These are phyloP conservation scores for Gossypium herbaceum DNA, from an alignment of 345 rosid species.

Conservation along the genomic window DNA sequence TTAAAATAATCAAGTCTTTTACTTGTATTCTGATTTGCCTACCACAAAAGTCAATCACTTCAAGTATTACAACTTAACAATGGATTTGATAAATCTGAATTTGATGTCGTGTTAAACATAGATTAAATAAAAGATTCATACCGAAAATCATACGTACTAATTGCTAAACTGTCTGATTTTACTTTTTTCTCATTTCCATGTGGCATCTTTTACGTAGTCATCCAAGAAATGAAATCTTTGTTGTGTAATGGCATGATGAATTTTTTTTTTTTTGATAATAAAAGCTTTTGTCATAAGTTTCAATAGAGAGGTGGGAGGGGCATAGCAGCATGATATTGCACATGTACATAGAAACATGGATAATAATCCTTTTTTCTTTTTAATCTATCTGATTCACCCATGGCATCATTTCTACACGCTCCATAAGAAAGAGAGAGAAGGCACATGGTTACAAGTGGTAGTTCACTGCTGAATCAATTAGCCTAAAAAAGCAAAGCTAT, in stretches of 20 bases:
- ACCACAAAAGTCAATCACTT: too few species aligned
- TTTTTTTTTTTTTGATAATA: not conserved
- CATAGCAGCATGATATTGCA: not conserved
- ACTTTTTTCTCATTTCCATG: not conserved
- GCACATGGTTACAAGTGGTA: constrained; percentile 10
- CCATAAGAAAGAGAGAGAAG: not conserved
- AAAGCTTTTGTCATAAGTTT: not conserved
- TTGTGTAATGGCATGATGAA: not conserved
- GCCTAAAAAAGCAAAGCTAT: not conserved
- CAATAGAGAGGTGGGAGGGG: not conserved
- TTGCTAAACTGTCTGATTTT: not conserved
- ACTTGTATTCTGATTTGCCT: too few species aligned
- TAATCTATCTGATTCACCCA: constrained; percentile 6
- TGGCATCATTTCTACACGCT: constrained; percentile 9
- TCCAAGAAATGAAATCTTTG: not conserved
- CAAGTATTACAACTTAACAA: too few species aligned
- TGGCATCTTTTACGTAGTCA: not conserved
- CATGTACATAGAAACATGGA: not conserved
- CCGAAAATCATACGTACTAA: not conserved
- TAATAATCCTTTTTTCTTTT: not conserved
- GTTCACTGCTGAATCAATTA: not conserved
- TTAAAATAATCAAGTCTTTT: too few species aligned
- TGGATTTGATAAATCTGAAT: too few species aligned
- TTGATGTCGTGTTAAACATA: too few species aligned
- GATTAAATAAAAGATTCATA: not conserved